These are phyloP conservation scores for Massariosphaeria phaeospora DNA, from an alignment of 495 filamentous ascomycete genomes.

Conservation along the genomic window DNA sequence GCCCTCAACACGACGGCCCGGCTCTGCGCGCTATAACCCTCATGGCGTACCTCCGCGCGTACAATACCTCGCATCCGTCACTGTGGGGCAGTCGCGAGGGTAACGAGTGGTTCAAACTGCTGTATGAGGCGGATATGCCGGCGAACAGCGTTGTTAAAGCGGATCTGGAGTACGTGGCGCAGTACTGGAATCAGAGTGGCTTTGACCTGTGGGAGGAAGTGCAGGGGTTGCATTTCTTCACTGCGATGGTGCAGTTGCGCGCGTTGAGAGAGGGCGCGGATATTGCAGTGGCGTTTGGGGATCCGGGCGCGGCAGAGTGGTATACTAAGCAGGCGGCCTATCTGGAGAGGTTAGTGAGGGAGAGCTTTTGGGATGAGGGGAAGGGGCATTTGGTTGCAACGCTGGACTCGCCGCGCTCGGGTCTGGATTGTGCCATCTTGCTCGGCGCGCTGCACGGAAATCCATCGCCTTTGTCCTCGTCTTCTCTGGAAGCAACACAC, in stretches of 20 bases:
- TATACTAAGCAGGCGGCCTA: slow-evolving; percentile 36
- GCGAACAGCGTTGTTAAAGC: slow-evolving; percentile 35
- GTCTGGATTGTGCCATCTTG: slow-evolving; percentile 42
- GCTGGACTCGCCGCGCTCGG: slow-evolving; percentile 33
- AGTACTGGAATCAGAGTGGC: slow-evolving; percentile 45
- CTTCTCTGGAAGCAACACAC: background rate
- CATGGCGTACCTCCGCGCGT: slow-evolving; percentile 42
- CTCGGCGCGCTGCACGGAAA: slow-evolving; percentile 40
- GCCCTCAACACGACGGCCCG: slow-evolving; percentile 61
- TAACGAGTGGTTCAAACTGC: slow-evolving; percentile 33
- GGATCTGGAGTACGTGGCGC: slow-evolving; percentile 44
- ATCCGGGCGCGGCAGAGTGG: slow-evolving; percentile 39
- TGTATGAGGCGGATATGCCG: slow-evolving; percentile 37
- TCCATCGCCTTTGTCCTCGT: background rate
- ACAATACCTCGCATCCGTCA: slow-evolving; percentile 39
- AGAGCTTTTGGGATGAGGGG: slow-evolving; percentile 38
- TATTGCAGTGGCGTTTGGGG: slow-evolving; percentile 35
- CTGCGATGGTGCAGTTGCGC: slow-evolving; percentile 51
- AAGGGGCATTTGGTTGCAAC: slow-evolving; percentile 41
- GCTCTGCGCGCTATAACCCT: slow-evolving; percentile 48
- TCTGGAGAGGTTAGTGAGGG: slow-evolving; percentile 32
- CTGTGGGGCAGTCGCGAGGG: slow-evolving; percentile 32
- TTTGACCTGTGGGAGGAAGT: slow-evolving; percentile 55
- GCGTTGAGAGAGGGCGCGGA: slow-evolving; percentile 40
- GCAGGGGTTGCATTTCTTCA: slow-evolving; percentile 57